Conservation (phyloP, 306 rosid species). For the Datisca glomerata region DNA sequence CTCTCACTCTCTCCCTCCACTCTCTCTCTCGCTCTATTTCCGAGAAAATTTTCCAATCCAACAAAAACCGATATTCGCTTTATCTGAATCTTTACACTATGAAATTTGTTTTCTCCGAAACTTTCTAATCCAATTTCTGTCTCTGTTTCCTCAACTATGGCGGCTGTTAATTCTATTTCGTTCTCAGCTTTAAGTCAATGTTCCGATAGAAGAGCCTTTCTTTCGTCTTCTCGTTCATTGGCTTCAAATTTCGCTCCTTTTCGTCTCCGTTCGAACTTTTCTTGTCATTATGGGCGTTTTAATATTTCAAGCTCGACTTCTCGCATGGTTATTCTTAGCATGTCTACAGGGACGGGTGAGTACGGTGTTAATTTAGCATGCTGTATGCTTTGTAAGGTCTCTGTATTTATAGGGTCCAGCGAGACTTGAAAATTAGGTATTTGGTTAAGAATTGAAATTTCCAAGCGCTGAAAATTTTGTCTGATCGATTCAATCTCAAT, state of each 20-base stretch:
- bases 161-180: conserved; percentile 55
- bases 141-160: conserved; percentile 33
- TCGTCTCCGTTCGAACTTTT: conserved; percentile 26
- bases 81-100: conserved; percentile 13
- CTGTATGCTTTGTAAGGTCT: neutral
- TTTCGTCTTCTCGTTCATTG: conserved; percentile 29
- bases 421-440: neutral
- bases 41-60: conserved; percentile 2
- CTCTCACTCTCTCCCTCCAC: conserved; percentile 20
- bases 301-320: conserved; percentile 27
- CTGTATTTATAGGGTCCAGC: neutral
- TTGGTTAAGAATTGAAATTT: too few species aligned
- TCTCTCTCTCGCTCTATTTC: conserved; percentile 10
- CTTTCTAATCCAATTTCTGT: conserved; percentile 5
- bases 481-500: neutral
- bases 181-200: conserved; percentile 45
- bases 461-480: too few species aligned
- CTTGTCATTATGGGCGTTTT: conserved; percentile 20
- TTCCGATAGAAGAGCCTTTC: conserved; percentile 28
- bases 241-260: conserved; percentile 30
- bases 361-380: conserved; percentile 1
- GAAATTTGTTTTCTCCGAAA: conserved; percentile 24
- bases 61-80: conserved; percentile 7
- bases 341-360: conserved; percentile 47
- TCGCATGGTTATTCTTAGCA: conserved; percentile 51